Evolutionary conservation across 805 yeast species (phyloP).

Genomic region (Pachysolen tannophilus): DNA sequence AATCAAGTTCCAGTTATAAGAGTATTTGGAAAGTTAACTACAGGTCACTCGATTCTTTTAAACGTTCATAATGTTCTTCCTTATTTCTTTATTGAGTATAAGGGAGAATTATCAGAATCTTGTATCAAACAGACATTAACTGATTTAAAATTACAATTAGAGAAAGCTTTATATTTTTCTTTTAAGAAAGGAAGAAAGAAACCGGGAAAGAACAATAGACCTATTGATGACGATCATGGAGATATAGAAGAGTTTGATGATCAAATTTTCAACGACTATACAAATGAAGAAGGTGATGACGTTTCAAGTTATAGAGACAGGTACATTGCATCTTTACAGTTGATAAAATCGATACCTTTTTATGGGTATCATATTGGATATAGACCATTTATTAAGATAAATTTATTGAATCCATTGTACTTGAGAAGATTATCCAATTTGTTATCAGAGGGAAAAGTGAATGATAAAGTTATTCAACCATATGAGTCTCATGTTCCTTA

Average conservation of each 20-base stretch:
- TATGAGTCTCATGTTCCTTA: constrained; percentile 81
- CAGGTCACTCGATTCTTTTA: constrained; percentile 50
- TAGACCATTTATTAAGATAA: constrained; percentile 58
- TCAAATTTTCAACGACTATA: constrained; percentile 10
- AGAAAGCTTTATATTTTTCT: constrained; percentile 31
- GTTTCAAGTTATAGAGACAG: constrained; percentile 13
- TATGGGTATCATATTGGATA: constrained; percentile 76
- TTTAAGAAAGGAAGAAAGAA: constrained; percentile 18
- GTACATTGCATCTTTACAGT: constrained; percentile 49
- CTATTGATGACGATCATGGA: constrained; percentile 8
- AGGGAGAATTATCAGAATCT: constrained; percentile 26
- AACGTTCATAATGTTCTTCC: constrained; percentile 87
- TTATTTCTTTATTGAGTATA: constrained; percentile 62
- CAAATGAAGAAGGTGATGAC: constrained; percentile 11
- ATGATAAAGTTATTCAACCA: constrained; percentile 34
- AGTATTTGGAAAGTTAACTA: constrained; percentile 61
- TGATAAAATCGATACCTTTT: constrained; percentile 72
- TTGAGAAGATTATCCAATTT: constrained; percentile 43
- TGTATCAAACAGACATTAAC: constrained; percentile 26
- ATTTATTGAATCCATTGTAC: constrained; percentile 55
- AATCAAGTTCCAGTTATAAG: constrained; percentile 67
- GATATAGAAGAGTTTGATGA: constrained; percentile 12
- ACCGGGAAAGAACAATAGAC: constrained; percentile 9
- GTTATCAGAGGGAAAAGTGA: constrained; percentile 29
- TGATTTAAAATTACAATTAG: constrained; percentile 35